phyloP scores from a whole-genome alignment of 2,329 filamentous ascomycete genomes.

The Colletotrichum brevisporum region DNA sequence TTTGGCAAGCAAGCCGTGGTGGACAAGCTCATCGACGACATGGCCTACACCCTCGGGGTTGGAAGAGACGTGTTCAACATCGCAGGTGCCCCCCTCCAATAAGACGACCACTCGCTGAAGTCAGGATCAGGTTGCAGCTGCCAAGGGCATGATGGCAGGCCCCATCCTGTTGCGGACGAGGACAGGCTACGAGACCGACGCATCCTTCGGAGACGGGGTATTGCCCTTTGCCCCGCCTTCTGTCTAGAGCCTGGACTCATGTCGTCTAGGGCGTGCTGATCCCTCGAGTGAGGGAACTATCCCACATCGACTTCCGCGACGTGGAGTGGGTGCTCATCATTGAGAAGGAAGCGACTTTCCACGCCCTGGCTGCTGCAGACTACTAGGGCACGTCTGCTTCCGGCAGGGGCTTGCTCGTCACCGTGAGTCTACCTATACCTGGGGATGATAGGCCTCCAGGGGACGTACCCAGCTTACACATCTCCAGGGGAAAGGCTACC shows the following conservation, averaged over 20 bases:
- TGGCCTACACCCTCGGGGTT: constrained; percentile 78
- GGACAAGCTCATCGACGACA: constrained; percentile 79
- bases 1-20: constrained; percentile 79
- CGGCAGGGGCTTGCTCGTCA: constrained; percentile 76
- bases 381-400: constrained; percentile 66
- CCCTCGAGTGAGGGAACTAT: constrained; percentile 66
- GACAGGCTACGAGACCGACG: constrained; percentile 44
- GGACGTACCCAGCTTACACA: constrained; percentile 10
- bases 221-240: constrained; percentile 26
- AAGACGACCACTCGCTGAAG: not conserved
- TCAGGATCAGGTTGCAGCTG: constrained; percentile 73
- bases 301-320: constrained; percentile 61
- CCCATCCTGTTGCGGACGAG: constrained; percentile 58
- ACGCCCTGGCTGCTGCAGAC: constrained; percentile 70
- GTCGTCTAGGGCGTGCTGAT: constrained; percentile 70
- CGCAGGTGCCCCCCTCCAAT: constrained; percentile 57
- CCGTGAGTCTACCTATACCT: constrained; percentile 62
- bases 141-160: constrained; percentile 80
- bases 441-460: too few relatives aligned
- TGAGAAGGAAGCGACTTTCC: constrained; percentile 90
- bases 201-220: constrained; percentile 48
- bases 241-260: not conserved
- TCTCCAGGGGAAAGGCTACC: constrained; percentile 82
- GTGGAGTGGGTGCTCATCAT: constrained; percentile 79
- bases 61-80: constrained; percentile 78